Evolutionary conservation across 106 monocot species (phyloP).

Genomic region (Agapanthus africanus): DNA sequence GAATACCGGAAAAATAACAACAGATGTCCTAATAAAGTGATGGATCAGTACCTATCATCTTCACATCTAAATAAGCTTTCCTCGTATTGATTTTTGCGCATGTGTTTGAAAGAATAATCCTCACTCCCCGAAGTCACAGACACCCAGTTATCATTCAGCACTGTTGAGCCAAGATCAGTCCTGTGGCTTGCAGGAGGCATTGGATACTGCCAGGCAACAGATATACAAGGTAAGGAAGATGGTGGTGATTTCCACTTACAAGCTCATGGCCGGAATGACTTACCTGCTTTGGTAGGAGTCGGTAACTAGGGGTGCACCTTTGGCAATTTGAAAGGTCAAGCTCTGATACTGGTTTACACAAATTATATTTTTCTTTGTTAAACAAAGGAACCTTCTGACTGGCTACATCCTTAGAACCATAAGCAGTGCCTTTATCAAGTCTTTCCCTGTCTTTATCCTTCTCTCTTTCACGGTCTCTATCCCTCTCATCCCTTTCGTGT

Average conservation of each 20-base stretch:
- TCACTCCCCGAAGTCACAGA: constrained; percentile 97
- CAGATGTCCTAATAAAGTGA: too few species aligned
- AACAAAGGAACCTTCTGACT: constrained; percentile 42
- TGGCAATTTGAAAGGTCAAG: constrained; percentile 85
- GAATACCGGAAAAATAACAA: neutral
- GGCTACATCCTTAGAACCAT: constrained; percentile 42
- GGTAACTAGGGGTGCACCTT: constrained; percentile 88
- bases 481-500: constrained; percentile 56
- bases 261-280: constrained; percentile 13
- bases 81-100: constrained; percentile 97
- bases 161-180: constrained; percentile 60
- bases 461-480: constrained; percentile 53
- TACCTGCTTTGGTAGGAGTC: constrained; percentile 85
- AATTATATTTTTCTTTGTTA: constrained; percentile 80
- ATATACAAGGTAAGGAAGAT: neutral
- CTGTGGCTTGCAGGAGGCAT: constrained; percentile 77
- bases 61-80: constrained; percentile 98
- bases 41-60: constrained; percentile 72
- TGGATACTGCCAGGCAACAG: constrained; percentile 46
- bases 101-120: constrained; percentile 98
- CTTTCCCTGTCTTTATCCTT: constrained; percentile 46
- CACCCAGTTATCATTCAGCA: constrained; percentile 92
- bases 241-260: neutral
- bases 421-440: constrained; percentile 32
- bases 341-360: constrained; percentile 77